Base-by-base conservation (phyloP, 2,329 filamentous ascomycete species). In the Aspergillus tanneri region DNA sequence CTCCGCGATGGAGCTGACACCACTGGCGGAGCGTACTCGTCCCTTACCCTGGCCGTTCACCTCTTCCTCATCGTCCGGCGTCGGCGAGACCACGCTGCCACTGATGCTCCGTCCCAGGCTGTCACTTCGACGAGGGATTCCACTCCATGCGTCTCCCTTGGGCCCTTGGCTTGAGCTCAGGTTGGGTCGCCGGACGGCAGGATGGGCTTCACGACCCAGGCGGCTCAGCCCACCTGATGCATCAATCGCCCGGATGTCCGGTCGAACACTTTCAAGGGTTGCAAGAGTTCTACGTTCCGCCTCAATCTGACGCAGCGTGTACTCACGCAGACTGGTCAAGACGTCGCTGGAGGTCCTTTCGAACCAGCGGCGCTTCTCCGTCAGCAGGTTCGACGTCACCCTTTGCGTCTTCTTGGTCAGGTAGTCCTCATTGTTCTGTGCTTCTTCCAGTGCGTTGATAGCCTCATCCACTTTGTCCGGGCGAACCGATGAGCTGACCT, bases 141-240 rank as follows among this genome's bases (percentile, higher is more conserved):
- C 93, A 62, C 90, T 96, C 93, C 93, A 99, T 12, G 93, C 87
- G 69, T 99, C 93, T n/a, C 93, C 93, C 74, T 95, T 95, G 41
- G 93, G 92, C 0, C 93, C 93, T 72, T 99, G 93, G 62, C 88
- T 93, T 38, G 88, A 88, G 12, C 88, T 88, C 57, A 96, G 72
- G 69, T 84, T 92, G 21, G 85, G 73, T 52, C 92, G 84, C 46
- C 93, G 83, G 23, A 75, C 72, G 4, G 84, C 74, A 2, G 93
- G 92, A 67, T 96, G 90, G 12, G 87, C 77, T 72, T 99, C 93
- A 49, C 93, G 84, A 34, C 93, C 93, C 25, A 99, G 79, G 34
- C 93, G 83, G 62, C 87, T 93, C 37, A 99, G 81, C 9, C 93
- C 93, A 46, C 93, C 93, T 5, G 87, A 91, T 28, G 87, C 79